Evolutionary conservation across 441 rosid genomes (phyloP).

Genomic region (Codiaeum variegatum): DNA sequence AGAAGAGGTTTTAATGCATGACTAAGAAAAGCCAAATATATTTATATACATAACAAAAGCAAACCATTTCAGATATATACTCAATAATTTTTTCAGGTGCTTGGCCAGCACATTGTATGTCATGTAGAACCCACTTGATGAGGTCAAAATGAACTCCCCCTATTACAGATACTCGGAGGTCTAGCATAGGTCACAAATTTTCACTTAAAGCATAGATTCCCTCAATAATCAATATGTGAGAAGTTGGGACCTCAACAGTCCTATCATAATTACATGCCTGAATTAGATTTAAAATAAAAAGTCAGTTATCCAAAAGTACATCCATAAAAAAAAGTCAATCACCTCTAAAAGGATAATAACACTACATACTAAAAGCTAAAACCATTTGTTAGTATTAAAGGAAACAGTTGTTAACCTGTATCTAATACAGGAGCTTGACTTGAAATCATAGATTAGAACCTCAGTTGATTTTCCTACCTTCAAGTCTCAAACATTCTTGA

Average conservation of each 20-base stretch:
- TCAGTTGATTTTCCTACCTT: conserved; percentile 72
- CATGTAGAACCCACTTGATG: conserved; percentile 91
- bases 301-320: conserved; percentile 3
- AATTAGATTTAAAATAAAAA: conserved; percentile 16
- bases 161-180: conserved; percentile 84
- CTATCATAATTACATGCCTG: conserved; percentile 39
- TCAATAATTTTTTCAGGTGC: conserved; percentile 96
- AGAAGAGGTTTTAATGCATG: conserved; percentile 7
- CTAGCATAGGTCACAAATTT: conserved; percentile 78
- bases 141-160: conserved; percentile 99
- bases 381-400: conserved; percentile 6
- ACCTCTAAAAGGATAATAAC: neutral
- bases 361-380: neutral
- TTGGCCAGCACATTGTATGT: conserved; percentile 98
- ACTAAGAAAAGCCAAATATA: neutral
- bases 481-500: conserved; percentile 71
- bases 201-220: conserved; percentile 95
- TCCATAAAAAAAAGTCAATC: neutral
- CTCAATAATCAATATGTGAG: conserved; percentile 85
- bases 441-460: conserved; percentile 94
- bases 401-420: conserved; percentile 55
- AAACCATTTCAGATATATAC: conserved; percentile 96
- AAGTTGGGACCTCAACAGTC: conserved; percentile 84
- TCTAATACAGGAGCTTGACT: conserved; percentile 84
- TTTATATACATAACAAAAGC: conserved; percentile 16